Evolutionary conservation across 2,329 filamentous ascomycete species (phyloP).

Genomic region (Coniochaeta hoffmannii): DNA sequence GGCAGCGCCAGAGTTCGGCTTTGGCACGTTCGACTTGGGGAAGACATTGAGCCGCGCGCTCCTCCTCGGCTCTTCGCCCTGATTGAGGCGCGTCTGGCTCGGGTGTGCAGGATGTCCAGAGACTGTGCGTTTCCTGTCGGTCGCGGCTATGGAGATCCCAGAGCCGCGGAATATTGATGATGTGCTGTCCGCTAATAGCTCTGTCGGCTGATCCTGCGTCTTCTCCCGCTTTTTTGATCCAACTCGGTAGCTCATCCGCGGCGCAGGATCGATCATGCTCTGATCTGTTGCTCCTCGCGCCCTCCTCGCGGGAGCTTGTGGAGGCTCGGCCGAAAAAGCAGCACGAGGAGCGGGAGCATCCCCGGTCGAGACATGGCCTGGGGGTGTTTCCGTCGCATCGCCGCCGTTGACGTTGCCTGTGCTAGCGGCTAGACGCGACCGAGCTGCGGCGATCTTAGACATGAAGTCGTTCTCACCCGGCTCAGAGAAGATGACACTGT

Average conservation of each 20-base stretch:
- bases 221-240: constrained; percentile 34
- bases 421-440: constrained; percentile 34
- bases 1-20: constrained; percentile 50
- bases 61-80: constrained; percentile 57
- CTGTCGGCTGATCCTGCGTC: constrained; percentile 32
- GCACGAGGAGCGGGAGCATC: constrained; percentile 22
- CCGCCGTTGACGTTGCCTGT: constrained; percentile 29
- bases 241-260: constrained; percentile 55
- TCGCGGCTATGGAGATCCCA: constrained; percentile 29
- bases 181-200: constrained; percentile 22
- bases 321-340: constrained; percentile 31
- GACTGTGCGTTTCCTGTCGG: constrained; percentile 82
- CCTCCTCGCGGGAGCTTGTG: constrained; percentile 45
- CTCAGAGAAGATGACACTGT: constrained; percentile 33
- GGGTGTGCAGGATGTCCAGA: constrained; percentile 74
- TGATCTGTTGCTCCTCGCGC: constrained; percentile 46
- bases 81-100: constrained; percentile 41
- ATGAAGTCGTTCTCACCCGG: constrained; percentile 46
- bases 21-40: constrained; percentile 60
- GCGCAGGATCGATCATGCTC: constrained; percentile 47
- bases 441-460: constrained; percentile 46
- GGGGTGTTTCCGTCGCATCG: constrained; percentile 59
- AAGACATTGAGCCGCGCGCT: constrained; percentile 66
- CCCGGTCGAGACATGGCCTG: constrained; percentile 33
- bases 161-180: constrained; percentile 30